These are phyloP conservation scores for Candida adriatica DNA, from an alignment of 805 yeast genomes.

Conservation along the genomic window DNA sequence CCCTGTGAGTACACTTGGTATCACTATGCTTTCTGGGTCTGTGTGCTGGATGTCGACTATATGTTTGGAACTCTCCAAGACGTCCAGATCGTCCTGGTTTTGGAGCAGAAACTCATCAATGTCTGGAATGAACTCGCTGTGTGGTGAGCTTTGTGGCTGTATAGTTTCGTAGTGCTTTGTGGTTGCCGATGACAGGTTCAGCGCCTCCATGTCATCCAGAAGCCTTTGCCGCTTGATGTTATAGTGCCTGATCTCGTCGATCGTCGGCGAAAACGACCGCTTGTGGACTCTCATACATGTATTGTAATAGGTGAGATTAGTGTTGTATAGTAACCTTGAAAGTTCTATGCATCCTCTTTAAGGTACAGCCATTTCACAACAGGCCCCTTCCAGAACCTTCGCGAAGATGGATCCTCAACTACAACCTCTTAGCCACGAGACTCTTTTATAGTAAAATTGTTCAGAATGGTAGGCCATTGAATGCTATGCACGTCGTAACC, in stretches of 20 bases:
- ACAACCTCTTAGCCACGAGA: too few species aligned
- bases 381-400: conserved; percentile 4
- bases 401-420: too few species aligned
- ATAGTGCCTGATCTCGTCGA: conserved; percentile 19
- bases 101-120: conserved; percentile 18
- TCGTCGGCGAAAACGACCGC: conserved; percentile 14
- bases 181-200: conserved; percentile 14
- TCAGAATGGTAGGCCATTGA: too few species aligned
- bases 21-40: conserved; percentile 3
- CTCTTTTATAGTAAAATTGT: too few species aligned
- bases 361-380: too few species aligned
- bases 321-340: too few species aligned
- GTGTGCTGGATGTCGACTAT: conserved; percentile 2
- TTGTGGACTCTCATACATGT: conserved; percentile 7
- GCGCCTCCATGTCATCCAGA: conserved; percentile 27
- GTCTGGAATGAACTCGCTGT: conserved; percentile 13
- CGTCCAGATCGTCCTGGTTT: conserved; percentile 19
- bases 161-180: conserved; percentile 4
- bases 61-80: conserved; percentile 13
- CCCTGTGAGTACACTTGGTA: conserved; percentile 7
- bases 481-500: too few species aligned
- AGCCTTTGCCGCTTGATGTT: conserved; percentile 30
- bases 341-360: too few species aligned
- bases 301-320: too few species aligned
- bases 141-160: conserved; percentile 7